Evolutionary conservation across 2,329 filamentous ascomycete genomes (phyloP).

Genomic region (Neoascochyta sp.): DNA sequence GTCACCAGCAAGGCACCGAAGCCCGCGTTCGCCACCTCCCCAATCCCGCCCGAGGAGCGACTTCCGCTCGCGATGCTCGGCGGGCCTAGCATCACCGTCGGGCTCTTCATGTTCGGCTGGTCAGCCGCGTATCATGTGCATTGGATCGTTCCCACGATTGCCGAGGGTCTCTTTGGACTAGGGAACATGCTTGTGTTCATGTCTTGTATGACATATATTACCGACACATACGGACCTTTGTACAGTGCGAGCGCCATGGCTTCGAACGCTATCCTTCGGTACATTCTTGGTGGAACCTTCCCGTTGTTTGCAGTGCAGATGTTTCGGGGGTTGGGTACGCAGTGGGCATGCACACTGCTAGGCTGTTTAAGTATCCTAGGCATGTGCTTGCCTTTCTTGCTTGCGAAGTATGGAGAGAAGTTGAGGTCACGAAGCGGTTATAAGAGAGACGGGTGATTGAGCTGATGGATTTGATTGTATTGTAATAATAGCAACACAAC

Average conservation of each 20-base stretch:
- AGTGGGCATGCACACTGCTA: conserved; percentile 11
- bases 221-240: conserved; percentile 56
- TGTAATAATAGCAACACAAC: no score
- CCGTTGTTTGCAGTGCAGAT: conserved; percentile 58
- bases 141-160: conserved; percentile 39
- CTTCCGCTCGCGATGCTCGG: conserved; percentile 37
- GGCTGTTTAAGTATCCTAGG: conserved; percentile 9
- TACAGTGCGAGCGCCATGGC: conserved; percentile 58
- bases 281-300: conserved; percentile 55
- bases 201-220: conserved; percentile 44
- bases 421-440: conserved; percentile 14
- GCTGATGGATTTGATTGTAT: no score
- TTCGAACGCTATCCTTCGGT: conserved; percentile 58
- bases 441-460: conserved; percentile 3
- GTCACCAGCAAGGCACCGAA: conserved; percentile 1
- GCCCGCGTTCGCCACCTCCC: conserved; percentile 9
- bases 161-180: conserved; percentile 25
- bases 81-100: conserved; percentile 28
- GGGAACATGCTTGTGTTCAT: conserved; percentile 36
- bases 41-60: conserved; percentile 28
- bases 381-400: conserved; percentile 8
- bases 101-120: conserved; percentile 43
- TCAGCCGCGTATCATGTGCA: conserved; percentile 33
- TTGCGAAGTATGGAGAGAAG: conserved; percentile 12
- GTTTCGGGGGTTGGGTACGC: conserved; percentile 7